phyloP scores from a whole-genome alignment of 139 green algal species.

The Volvox africanus region DNA sequence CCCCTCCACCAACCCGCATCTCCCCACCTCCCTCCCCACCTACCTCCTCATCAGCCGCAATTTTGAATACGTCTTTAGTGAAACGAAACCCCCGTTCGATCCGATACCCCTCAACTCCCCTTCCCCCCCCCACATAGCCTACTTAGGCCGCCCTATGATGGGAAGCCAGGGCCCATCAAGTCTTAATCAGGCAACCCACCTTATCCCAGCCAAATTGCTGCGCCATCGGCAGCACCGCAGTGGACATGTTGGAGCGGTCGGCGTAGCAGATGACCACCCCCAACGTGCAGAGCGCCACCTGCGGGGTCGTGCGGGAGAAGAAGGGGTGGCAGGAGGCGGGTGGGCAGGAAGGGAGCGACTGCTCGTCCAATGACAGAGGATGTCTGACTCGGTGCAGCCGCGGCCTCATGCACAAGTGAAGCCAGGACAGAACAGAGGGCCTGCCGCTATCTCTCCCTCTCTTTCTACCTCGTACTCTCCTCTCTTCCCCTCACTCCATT shows the following conservation, averaged over 20 bases:
- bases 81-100: too few species aligned
- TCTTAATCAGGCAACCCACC: constrained; percentile 35
- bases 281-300: constrained; percentile 71
- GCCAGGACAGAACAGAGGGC: too few species aligned
- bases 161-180: too few species aligned
- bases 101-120: too few species aligned
- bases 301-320: neutral
- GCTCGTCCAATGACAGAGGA: too few species aligned
- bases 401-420: too few species aligned
- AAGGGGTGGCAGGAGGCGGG: neutral
- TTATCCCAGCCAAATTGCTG: constrained; percentile 79
- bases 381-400: too few species aligned
- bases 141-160: too few species aligned
- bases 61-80: too few species aligned
- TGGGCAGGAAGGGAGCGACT: too few species aligned
- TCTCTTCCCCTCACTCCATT: neutral
- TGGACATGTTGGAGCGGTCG: constrained; percentile 80
- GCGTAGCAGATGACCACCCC: constrained; percentile 84
- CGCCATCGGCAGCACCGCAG: constrained; percentile 83
- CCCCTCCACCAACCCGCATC: neutral
- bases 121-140: neutral
- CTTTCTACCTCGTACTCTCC: neutral
- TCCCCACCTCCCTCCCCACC: neutral
- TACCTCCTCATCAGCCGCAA: too few species aligned
- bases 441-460: too few species aligned